phyloP scores from a whole-genome alignment of 2,329 filamentous ascomycete species.

The Paraphoma sp. region DNA sequence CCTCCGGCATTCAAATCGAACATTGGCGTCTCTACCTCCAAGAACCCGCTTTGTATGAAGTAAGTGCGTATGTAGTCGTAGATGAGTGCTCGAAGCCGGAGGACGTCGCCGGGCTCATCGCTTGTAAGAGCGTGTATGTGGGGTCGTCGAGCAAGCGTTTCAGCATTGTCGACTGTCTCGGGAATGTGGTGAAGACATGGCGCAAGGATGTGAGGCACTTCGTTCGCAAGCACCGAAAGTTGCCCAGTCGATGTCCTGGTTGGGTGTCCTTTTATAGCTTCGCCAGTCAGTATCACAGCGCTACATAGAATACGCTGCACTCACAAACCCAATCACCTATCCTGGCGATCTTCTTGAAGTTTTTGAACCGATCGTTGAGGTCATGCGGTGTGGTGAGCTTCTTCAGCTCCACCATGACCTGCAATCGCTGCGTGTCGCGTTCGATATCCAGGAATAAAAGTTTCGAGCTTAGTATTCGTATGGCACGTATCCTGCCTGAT shows the following conservation, averaged over 20 bases:
- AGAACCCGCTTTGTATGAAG: constrained; percentile 73
- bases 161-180: constrained; percentile 70
- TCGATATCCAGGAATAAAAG: constrained; percentile 85
- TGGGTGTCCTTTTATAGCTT: constrained; percentile 72
- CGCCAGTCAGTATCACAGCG: constrained; percentile 14
- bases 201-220: constrained; percentile 74
- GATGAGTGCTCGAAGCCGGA: constrained; percentile 77
- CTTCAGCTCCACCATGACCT: constrained; percentile 76
- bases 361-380: constrained; percentile 58
- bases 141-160: constrained; percentile 76
- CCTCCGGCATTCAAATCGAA: constrained; percentile 84
- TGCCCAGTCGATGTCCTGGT: constrained; percentile 75
- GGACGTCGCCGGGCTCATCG: constrained; percentile 68
- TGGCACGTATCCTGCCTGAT: constrained; percentile 75
- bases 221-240: constrained; percentile 72
- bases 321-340: constrained; percentile 85
- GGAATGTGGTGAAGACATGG: constrained; percentile 84
- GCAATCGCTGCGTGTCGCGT: constrained; percentile 74
- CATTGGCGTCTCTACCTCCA: constrained; percentile 92
- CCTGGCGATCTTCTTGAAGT: constrained; percentile 70
- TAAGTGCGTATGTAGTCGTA: constrained; percentile 76
- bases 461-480: constrained; percentile 75
- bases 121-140: constrained; percentile 89
- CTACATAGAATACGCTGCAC: constrained; percentile 42
- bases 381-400: constrained; percentile 52